These are phyloP conservation scores for Erigeron canadensis DNA, from an alignment of 129 eudicot genomes.

Conservation along the genomic window DNA sequence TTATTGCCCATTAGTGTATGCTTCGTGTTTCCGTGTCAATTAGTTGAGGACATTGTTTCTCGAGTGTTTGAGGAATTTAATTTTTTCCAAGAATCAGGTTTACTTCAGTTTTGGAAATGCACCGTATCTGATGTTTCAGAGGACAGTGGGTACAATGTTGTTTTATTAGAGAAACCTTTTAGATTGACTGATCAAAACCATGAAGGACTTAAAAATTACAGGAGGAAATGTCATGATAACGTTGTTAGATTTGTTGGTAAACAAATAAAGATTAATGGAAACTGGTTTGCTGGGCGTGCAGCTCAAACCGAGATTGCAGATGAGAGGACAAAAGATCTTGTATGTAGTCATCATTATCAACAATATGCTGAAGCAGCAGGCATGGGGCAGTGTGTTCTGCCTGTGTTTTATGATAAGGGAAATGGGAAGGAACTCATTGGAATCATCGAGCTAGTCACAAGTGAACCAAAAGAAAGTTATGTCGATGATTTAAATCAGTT, in stretches of 20 bases:
- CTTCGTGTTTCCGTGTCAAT: not conserved
- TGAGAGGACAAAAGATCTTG: not conserved
- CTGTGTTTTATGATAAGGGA: not conserved
- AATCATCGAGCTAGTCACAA: slow-evolving; percentile 10
- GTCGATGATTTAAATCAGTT: not conserved
- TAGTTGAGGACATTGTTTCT: not conserved
- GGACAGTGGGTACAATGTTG: not conserved
- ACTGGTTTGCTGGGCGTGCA: slow-evolving; percentile 16
- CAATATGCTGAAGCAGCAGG: not conserved
- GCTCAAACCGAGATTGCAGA: slow-evolving; percentile 14
- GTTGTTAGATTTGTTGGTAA: not conserved
- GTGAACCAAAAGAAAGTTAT: slow-evolving; percentile 6
- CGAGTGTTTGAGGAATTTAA: not conserved
- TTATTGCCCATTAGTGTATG: too few species aligned
- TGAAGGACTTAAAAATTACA: not conserved
- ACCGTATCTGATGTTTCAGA: not conserved
- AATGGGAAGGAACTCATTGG: not conserved
- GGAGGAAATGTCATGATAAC: slow-evolving; percentile 2
- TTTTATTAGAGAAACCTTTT: not conserved
- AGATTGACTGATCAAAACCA: not conserved
- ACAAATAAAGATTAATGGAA: not conserved
- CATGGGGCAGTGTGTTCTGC: slow-evolving; percentile 5
- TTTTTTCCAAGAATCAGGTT: not conserved
- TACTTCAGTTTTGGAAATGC: slow-evolving; percentile 12
- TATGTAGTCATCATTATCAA: not conserved